A percentile compares a stretch with the other conserved stretches of the same genome.
Evolutionary conservation across 78 protist genomes (phyloP).

Genomic region (Dictyostelium brefeldianum): DNA sequence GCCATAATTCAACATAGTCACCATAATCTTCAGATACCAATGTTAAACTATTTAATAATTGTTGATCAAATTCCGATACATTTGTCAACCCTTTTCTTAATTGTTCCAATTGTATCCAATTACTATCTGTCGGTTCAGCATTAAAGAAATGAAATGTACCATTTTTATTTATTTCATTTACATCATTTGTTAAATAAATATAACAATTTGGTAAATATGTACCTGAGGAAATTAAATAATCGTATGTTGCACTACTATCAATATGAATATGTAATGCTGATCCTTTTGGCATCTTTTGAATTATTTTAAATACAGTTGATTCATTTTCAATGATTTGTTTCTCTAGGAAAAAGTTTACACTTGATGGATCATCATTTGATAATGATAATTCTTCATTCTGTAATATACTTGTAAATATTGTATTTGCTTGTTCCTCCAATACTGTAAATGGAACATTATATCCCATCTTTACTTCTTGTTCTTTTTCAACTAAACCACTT

Average conservation of each 20-base stretch:
- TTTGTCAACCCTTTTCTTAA: neutral
- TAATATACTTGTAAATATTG: conserved; percentile 30
- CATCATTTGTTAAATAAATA: conserved; percentile 16
- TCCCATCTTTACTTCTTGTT: conserved; percentile 23
- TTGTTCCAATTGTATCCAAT: neutral
- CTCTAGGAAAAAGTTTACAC: conserved; percentile 32
- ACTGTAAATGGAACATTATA: neutral
- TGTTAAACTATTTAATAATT: neutral
- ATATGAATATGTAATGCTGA: conserved; percentile 54
- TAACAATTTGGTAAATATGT: conserved; percentile 70
- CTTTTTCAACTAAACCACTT: neutral
- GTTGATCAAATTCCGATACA: conserved; percentile 27
- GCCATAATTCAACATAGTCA: conserved; percentile 41
- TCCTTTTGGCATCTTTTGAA: conserved; percentile 67
- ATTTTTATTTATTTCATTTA: neutral
- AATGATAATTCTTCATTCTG: conserved; percentile 34
- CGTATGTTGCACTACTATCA: conserved; percentile 49
- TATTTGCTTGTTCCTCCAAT: conserved; percentile 43
- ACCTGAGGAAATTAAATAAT: conserved; percentile 37
- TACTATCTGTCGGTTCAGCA: neutral
- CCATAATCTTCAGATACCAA: conserved; percentile 27
- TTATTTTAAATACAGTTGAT: conserved; percentile 11
- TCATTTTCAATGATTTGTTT: conserved; percentile 14
- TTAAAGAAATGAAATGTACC: conserved; percentile 41
- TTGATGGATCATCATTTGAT: conserved; percentile 60